phyloP scores from a whole-genome alignment of 2,329 filamentous ascomycete species.

The Metarhizium sp. region DNA sequence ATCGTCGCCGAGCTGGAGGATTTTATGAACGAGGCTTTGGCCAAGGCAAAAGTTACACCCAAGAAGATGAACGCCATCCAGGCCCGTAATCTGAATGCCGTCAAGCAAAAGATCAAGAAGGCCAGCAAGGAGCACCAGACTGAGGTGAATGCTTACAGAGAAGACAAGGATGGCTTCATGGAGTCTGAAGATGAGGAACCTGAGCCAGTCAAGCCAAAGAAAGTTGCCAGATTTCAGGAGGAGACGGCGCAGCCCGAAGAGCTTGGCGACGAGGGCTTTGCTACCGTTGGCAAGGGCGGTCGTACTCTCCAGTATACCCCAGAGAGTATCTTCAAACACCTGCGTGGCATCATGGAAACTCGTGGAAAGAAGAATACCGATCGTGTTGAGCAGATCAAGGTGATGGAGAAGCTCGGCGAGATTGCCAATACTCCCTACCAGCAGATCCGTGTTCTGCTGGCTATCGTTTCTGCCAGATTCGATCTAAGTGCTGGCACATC shows the following conservation, averaged over 20 bases:
- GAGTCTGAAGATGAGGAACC: conserved; percentile 72
- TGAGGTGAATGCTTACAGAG: conserved; percentile 80
- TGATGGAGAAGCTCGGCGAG: conserved; percentile 93
- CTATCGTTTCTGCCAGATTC: conserved; percentile 87
- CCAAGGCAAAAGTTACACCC: conserved; percentile 89
- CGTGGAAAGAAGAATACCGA: conserved; percentile 99
- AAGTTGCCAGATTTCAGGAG: conserved; percentile 26
- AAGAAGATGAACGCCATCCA: conserved; percentile 99
- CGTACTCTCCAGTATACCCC: conserved; percentile 86
- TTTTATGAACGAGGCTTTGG: conserved; percentile 82
- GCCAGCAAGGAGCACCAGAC: conserved; percentile 90
- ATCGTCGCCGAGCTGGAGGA: conserved; percentile 90
- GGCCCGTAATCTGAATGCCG: conserved; percentile 86
- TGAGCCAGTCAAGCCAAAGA: conserved; percentile 36
- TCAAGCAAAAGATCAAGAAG: conserved; percentile 98
- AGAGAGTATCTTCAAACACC: conserved; percentile 96
- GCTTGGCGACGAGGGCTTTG: conserved; percentile 80
- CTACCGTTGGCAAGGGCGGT: conserved; percentile 79
- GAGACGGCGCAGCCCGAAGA: conserved; percentile 39
- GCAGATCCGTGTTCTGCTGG: conserved; percentile 82
- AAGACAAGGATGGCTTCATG: conserved; percentile 81
- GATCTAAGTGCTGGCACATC: conserved; percentile 73
- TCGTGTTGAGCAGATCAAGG: conserved; percentile 84
- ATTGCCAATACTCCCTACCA: conserved; percentile 90
- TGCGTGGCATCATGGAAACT: conserved; percentile 86